Evolutionary conservation across 2,329 filamentous ascomycete genomes (phyloP), one percentile per base, ranked within the genome.

Genomic region (Hymenotorrendiella dingleyae): DNA sequence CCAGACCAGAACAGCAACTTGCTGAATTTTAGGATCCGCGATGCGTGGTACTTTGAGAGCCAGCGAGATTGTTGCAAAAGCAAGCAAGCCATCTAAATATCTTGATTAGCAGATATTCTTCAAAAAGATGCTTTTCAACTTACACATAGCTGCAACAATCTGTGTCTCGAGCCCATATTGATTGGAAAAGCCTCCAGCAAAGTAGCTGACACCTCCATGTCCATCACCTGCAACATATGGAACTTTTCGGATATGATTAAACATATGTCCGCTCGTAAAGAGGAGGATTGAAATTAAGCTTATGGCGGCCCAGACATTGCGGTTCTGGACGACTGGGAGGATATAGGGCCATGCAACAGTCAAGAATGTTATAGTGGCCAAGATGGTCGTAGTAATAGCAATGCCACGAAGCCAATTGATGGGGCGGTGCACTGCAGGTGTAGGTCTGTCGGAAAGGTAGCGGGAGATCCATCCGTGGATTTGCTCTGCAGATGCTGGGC

Each of bases 201-300:
- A 93, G 65, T 97, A 97, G 60, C 69, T 86, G 49, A 98, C 78
- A 4, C 89, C 89, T 14, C 93, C 93, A 42, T 77, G 80, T 19
- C 88, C 87, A 62, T 97, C 82, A 30, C 84, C 86, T 30, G 81
- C 74, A 23, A 97, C 88, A 57, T 98, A 98, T 3, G 93, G 93
- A 3, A 94, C 87, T 64, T 93, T 91, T 56, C 94, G 80, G 61
- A 98, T 98, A 62, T 96, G 90, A 66, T 97, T 98, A 76, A 94
- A 98, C 94, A 98, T 98, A 67, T 97, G 90, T 28, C 93, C 94
- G 56, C 86, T 93, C 35, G 85, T 96, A 68, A 97, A 98, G 45
- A 96, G 73, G 30, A 98, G 76, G 50, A 98, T 90, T 11, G 82
- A 74, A 58, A 97, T 89, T 54, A 98, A 71, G 65, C 86, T 94